A percentile compares a stretch with the other conserved stretches of the same genome.
phyloP scores from a whole-genome alignment of 2,329 filamentous ascomycete genomes.

The Pseudogymnoascus pannorum region DNA sequence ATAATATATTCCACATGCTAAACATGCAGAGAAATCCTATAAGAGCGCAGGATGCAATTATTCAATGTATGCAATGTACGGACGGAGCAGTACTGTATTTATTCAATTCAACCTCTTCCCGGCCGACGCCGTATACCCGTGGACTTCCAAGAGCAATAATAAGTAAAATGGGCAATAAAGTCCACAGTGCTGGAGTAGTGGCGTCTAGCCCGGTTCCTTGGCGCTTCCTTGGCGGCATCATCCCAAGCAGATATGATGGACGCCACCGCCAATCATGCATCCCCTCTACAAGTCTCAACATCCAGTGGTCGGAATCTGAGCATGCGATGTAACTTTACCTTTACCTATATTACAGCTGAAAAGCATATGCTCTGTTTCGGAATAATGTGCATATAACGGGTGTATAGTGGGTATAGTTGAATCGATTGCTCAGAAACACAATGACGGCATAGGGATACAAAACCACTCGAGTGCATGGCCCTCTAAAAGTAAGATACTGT shows the following conservation, averaged over 20 bases:
- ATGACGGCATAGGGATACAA: constrained; percentile 2
- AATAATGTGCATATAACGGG: background rate
- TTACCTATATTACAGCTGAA: constrained; percentile 1
- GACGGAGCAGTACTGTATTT: too few relatives aligned
- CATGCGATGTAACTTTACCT: background rate
- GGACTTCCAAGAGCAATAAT: background rate
- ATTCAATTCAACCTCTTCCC: background rate
- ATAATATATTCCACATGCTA: background rate
- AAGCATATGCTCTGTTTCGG: background rate
- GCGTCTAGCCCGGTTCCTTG: constrained; percentile 1
- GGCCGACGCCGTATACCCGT: background rate
- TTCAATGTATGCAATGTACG: too few relatives aligned
- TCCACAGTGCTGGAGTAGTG: background rate
- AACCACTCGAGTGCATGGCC: too few relatives aligned
- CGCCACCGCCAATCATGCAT: background rate
- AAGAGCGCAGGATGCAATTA: background rate
- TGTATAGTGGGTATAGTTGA: background rate
- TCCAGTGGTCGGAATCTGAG: background rate
- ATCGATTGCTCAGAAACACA: background rate
- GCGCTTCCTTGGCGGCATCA: background rate
- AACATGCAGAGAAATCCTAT: background rate
- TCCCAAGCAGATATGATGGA: background rate
- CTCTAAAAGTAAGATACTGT: too few relatives aligned
- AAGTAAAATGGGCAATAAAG: background rate
- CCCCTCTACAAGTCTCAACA: background rate